Percentiles rank a stretch among this genome's conserved stretches.
Evolutionary conservation across 164 flowering plant species (phyloP).

Genomic region (Chimonanthus salicifolius): DNA sequence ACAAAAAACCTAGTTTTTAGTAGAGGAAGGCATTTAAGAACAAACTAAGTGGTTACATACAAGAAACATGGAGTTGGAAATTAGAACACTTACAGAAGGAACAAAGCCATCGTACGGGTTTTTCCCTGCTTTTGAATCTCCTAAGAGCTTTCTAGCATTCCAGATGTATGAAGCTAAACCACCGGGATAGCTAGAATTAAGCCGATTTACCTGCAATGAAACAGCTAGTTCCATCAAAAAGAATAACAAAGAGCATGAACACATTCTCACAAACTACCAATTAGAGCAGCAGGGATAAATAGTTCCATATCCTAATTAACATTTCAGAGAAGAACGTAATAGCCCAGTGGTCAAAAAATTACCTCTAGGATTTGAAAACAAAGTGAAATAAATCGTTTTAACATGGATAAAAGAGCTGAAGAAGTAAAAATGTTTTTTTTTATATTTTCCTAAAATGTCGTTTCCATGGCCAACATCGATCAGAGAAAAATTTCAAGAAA

Average conservation of each 20-base stretch:
- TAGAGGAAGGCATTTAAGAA: not conserved
- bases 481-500: not conserved
- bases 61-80: constrained; percentile 4
- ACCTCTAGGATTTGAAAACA: not conserved
- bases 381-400: not conserved
- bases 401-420: no score
- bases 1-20: no score
- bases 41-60: not conserved
- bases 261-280: not conserved
- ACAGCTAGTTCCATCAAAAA: constrained; percentile 6
- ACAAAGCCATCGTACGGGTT: constrained; percentile 94
- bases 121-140: constrained; percentile 89
- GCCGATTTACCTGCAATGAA: constrained; percentile 49
- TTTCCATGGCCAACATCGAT: not conserved
- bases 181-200: constrained; percentile 82
- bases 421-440: not conserved
- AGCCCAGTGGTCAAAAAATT: not conserved
- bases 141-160: constrained; percentile 77
- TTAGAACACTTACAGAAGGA: constrained; percentile 70
- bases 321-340: not conserved
- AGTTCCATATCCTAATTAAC: not conserved
- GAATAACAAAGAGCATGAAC: not conserved
- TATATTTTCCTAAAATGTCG: not conserved
- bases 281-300: not conserved
- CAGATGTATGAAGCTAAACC: constrained; percentile 71